These are phyloP conservation scores for Blastocystis sp. DNA, from an alignment of 352 stramenopile genomes.

Conservation along the genomic window DNA sequence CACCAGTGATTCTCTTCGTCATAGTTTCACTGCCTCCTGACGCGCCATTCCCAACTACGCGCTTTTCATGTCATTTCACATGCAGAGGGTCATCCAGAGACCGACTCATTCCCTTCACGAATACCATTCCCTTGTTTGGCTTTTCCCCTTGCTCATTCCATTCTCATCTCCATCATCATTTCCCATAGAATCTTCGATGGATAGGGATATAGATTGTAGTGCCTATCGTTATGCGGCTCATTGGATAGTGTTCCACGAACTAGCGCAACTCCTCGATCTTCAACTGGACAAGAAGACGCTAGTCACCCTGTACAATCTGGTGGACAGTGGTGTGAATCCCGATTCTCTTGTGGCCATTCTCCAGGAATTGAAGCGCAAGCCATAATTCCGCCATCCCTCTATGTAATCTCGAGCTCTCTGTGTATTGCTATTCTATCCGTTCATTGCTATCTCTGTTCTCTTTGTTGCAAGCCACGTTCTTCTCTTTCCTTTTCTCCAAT, in stretches of 20 bases:
- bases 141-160: too few relatives aligned
- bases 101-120: too few relatives aligned
- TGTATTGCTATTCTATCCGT: background rate
- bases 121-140: too few relatives aligned
- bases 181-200: background rate
- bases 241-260: conserved; percentile 35
- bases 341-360: conserved; percentile 53
- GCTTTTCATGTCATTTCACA: too few relatives aligned
- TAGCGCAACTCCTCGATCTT: conserved; percentile 44
- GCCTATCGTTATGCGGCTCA: background rate
- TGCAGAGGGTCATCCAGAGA: too few relatives aligned
- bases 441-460: conserved; percentile 1
- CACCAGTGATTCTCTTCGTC: too few relatives aligned
- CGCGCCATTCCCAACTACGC: too few relatives aligned
- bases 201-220: conserved; percentile 42
- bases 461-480: background rate
- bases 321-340: conserved; percentile 65
- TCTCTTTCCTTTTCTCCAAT: background rate
- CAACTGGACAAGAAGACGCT: conserved; percentile 59
- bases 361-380: conserved; percentile 46
- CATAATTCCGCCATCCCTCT: background rate
- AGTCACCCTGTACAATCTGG: conserved; percentile 36
- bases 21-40: too few relatives aligned
- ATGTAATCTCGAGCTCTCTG: too few relatives aligned
- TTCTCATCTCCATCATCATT: too few relatives aligned